phyloP scores from a whole-genome alignment of 139 green algal genomes.

The Coccomyxa sp. region DNA sequence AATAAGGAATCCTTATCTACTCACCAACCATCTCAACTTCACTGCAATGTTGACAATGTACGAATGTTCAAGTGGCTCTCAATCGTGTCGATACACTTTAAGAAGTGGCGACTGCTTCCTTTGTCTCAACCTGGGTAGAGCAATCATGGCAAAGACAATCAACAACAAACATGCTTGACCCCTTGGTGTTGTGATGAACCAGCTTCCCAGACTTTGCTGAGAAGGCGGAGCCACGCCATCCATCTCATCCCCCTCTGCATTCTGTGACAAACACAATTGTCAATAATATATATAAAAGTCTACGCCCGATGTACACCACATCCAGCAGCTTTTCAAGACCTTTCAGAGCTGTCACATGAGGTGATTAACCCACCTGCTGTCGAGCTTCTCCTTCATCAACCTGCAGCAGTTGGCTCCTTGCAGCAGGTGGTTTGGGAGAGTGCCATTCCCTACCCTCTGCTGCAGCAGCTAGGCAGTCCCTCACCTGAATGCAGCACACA shows the following conservation, averaged over 20 bases:
- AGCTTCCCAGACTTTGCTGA: no score
- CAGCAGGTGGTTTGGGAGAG: not conserved
- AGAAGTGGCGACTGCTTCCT: not conserved
- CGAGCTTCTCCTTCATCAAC: not conserved
- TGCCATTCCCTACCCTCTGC: not conserved
- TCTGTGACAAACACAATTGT: no score
- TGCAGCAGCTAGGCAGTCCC: not conserved
- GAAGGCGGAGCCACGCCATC: no score
- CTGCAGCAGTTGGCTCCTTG: not conserved
- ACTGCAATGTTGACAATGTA: no score
- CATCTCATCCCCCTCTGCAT: no score
- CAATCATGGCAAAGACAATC: not conserved
- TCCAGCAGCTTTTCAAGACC: no score
- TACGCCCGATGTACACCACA: no score
- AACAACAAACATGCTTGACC: not conserved
- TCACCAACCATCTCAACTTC: no score
- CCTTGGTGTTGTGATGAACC: no score
- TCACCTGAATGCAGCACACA: not conserved
- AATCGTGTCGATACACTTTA: not conserved
- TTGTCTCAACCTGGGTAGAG: not conserved
- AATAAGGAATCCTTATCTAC: no score
- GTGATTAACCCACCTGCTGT: not conserved
- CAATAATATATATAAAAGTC: no score
- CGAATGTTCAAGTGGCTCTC: no score
- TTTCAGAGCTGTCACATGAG: not conserved